These are phyloP conservation scores for Aureobasidium sp. DNA, from an alignment of 2,329 filamentous ascomycete species.

Conservation along the genomic window DNA sequence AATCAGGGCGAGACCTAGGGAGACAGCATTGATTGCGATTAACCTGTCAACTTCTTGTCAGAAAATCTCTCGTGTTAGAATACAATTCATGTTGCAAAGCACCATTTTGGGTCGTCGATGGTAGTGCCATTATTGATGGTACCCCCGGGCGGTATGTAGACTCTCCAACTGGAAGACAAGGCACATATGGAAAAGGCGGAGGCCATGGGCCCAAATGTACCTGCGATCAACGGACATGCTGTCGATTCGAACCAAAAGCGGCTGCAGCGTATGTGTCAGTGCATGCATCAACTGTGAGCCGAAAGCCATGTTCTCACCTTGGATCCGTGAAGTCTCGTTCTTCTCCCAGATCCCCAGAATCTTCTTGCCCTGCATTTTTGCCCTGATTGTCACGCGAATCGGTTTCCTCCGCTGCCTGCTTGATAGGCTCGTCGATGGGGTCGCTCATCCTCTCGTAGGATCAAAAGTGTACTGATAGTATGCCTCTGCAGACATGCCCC, in stretches of 20 bases:
- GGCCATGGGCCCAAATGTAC: slow-evolving; percentile 32
- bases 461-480: background rate
- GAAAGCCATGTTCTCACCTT: slow-evolving; percentile 21
- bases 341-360: slow-evolving; percentile 27
- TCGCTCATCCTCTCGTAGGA: slow-evolving; percentile 36
- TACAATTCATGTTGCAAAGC: slow-evolving; percentile 12
- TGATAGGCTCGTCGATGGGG: slow-evolving; percentile 42
- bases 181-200: slow-evolving; percentile 36
- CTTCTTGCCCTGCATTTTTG: slow-evolving; percentile 21
- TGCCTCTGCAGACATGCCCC: background rate
- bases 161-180: slow-evolving; percentile 48
- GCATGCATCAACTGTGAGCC: slow-evolving; percentile 6
- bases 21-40: slow-evolving; percentile 47
- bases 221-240: slow-evolving; percentile 47
- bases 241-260: slow-evolving; percentile 56
- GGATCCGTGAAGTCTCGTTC: slow-evolving; percentile 37
- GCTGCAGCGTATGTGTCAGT: slow-evolving; percentile 20
- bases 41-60: slow-evolving; percentile 28
- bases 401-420: slow-evolving; percentile 37
- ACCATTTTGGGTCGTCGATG: slow-evolving; percentile 48
- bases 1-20: slow-evolving; percentile 44
- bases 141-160: slow-evolving; percentile 37
- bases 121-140: slow-evolving; percentile 36
- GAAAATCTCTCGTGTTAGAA: background rate
- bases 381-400: slow-evolving; percentile 20